Evolutionary conservation across 2,329 filamentous ascomycete species (phyloP).

Genomic region (Knoxdaviesia capensis): DNA sequence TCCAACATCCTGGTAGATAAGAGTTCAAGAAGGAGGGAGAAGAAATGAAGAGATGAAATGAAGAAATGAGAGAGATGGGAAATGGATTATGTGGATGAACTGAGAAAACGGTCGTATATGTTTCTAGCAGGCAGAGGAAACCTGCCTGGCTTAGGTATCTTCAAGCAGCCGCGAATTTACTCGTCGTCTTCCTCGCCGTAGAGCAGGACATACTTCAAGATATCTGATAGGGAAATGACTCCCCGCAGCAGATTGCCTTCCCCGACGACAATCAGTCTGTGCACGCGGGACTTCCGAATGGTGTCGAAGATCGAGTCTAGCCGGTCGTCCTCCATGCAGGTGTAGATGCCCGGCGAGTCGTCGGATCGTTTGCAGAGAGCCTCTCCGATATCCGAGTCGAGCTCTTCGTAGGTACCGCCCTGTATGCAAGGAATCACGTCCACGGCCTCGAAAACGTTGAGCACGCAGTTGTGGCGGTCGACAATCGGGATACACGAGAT

Average conservation of each 20-base stretch:
- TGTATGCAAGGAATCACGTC: constrained; percentile 95
- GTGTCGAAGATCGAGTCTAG: constrained; percentile 95
- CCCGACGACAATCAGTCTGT: constrained; percentile 82
- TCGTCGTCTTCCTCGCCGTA: constrained; percentile 40
- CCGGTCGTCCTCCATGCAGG: constrained; percentile 76
- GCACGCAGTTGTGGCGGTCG: constrained; percentile 53
- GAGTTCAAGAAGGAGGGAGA: too few relatives aligned
- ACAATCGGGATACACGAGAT: constrained; percentile 92
- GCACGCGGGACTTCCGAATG: constrained; percentile 82
- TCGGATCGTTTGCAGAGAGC: constrained; percentile 72
- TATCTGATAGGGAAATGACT: constrained; percentile 85
- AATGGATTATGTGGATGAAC: too few relatives aligned
- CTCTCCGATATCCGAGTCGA: constrained; percentile 71
- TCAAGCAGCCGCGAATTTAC: neutral
- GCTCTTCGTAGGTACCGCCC: constrained; percentile 77
- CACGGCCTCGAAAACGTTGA: constrained; percentile 95
- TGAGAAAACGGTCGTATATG: too few relatives aligned
- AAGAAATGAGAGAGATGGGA: too few relatives aligned
- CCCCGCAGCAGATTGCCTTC: constrained; percentile 72
- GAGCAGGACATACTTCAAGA: constrained; percentile 82
- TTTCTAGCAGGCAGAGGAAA: too few relatives aligned
- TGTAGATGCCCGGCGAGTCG: constrained; percentile 93
- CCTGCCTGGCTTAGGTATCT: too few relatives aligned
- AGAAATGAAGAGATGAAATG: too few relatives aligned
- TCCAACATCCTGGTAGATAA: too few relatives aligned